A percentile compares a stretch with the other conserved stretches of the same genome.
phyloP scores from a whole-genome alignment of 148 eudicot species.

The Fagopyrum esculentum region DNA sequence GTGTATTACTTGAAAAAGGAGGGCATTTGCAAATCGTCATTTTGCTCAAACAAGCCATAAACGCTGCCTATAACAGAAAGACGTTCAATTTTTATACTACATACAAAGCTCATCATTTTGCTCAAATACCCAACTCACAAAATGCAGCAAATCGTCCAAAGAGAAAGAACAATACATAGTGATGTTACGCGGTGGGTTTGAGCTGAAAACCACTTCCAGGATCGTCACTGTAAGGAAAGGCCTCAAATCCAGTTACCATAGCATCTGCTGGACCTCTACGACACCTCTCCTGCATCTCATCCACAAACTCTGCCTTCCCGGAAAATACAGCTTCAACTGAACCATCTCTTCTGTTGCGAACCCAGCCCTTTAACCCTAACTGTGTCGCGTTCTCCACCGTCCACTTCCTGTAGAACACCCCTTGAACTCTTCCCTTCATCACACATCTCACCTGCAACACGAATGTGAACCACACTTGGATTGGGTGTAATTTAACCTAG shows the following conservation, averaged over 20 bases:
- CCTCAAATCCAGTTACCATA: conserved; percentile 61
- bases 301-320: conserved; percentile 52
- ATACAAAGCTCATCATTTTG: too few species aligned
- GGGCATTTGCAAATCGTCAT: too few species aligned
- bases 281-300: conserved; percentile 78
- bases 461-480: not conserved
- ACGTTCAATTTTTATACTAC: too few species aligned
- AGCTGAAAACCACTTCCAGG: conserved; percentile 59
- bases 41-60: too few species aligned
- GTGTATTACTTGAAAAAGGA: too few species aligned
- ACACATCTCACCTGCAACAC: conserved; percentile 58
- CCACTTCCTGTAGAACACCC: conserved; percentile 79
- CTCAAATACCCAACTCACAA: too few species aligned
- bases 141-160: not conserved
- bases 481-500: too few species aligned
- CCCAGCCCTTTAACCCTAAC: conserved; percentile 79
- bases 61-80: too few species aligned
- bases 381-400: conserved; percentile 68
- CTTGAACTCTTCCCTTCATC: conserved; percentile 86
- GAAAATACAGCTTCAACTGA: conserved; percentile 82
- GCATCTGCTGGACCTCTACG: conserved; percentile 70
- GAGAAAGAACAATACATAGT: too few species aligned
- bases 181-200: conserved; percentile 38
- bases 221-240: conserved; percentile 47
- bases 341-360: conserved; percentile 69